Conservation (phyloP, 441 rosid species). For the Viola pubescens region DNA sequence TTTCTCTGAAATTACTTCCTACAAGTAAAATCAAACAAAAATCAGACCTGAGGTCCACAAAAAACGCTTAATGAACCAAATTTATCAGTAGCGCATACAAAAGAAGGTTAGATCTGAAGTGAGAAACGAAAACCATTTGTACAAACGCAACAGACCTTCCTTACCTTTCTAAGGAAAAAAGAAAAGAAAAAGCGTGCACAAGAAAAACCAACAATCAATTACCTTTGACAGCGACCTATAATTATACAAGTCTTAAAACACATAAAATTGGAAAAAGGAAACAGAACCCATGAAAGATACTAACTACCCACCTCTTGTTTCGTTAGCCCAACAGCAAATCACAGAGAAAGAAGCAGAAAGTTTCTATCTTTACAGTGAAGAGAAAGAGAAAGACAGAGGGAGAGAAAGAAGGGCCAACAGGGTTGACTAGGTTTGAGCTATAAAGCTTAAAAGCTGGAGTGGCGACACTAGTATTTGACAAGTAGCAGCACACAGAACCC, state of each 20-base stretch:
- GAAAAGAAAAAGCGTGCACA: conserved; percentile 2
- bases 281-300: background rate
- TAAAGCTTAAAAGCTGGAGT: conserved; percentile 2
- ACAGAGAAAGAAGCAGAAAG: background rate
- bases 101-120: conserved; percentile 23
- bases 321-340: conserved; percentile 12
- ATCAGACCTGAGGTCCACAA: conserved; percentile 5
- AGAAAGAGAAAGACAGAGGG: background rate
- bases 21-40: conserved; percentile 20
- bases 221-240: background rate
- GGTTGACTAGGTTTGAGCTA: conserved; percentile 13
- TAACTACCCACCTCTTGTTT: conserved; percentile 18
- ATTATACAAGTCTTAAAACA: background rate
- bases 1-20: conserved; percentile 22
- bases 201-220: background rate
- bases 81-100: conserved; percentile 9
- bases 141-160: conserved; percentile 5
- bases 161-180: background rate
- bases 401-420: conserved; percentile 7
- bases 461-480: no score
- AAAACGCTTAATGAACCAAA: conserved; percentile 11
- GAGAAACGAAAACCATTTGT: conserved; percentile 1
- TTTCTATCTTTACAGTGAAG: background rate
- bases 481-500: no score
- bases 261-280: conserved; percentile 6